Base-by-base conservation (phyloP, 2,329 filamentous ascomycete species). In the Periconia macrospinosa region DNA sequence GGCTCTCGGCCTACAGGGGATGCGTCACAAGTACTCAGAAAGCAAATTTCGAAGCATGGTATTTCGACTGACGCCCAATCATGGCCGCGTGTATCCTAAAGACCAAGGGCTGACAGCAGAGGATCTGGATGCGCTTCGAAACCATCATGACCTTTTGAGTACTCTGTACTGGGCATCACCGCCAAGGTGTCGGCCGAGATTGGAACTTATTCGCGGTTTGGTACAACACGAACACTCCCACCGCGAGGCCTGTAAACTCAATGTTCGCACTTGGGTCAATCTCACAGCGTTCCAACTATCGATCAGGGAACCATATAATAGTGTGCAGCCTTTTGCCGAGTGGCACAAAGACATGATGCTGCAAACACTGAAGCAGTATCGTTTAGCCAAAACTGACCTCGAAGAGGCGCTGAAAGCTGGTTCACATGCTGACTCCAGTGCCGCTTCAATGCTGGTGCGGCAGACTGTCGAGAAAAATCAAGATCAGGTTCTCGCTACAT, bases 61-160 rank as follows among this genome's bases (percentile, higher is more conserved):
- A 3, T 85, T 81, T 75, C 79, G 84, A 20, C 76, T 83, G 20
- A 76, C 85, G 30, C 84, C 84, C 3, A 86, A 85, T 52, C 83
- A 86, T 63, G 82, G 81, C 3, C 79, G 83, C n/a, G 78, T 73
- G 6, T 84, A 85, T 65, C 82, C 78, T 1, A 86, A 86, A 62
- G 84, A 86, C 27, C 74, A 81, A 54, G 70, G 76, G 5, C 66
- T 86, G 14, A 75, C 75, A 30, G 76, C 80, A 49, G 75, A 79
- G 52, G 83, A 83, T 57, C 70, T 86, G 13, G 78, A 82, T 48
- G 82, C 84, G 1, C 70, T 86, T 44, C 78, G 83, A 45, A 87
- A 86, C 58, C 83, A 87, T 54, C 83, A 86, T 57, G 83, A 86
- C 61, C 73, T 87, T 15, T 75, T 87, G 0, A 83, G 80, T 50